phyloP scores from a whole-genome alignment of 1,139 yeast genomes.

The Yamadazyma atmosphaerica region DNA sequence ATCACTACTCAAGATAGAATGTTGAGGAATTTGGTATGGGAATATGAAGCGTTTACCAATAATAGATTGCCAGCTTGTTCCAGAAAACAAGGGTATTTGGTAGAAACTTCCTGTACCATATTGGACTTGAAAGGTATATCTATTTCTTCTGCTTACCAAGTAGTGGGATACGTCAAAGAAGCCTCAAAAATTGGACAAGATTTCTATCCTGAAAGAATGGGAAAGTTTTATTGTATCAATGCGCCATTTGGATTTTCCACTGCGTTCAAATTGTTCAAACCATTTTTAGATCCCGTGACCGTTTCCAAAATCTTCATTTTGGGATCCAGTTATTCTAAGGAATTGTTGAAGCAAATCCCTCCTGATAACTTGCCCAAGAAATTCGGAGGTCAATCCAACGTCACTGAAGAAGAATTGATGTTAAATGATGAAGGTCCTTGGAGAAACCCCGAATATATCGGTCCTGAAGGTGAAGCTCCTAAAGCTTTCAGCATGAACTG shows the following conservation, averaged over 20 bases:
- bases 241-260: conserved; percentile 98
- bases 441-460: conserved; percentile 85
- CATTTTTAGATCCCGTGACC: conserved; percentile 97
- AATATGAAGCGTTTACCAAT: conserved; percentile 84
- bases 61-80: conserved; percentile 94
- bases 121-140: conserved; percentile 95
- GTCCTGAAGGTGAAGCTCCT: conserved; percentile 87
- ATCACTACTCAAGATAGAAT: conserved; percentile 94
- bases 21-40: conserved; percentile 96
- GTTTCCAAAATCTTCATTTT: conserved; percentile 91
- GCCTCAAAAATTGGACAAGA: conserved; percentile 95
- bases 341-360: conserved; percentile 88
- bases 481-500: conserved; percentile 36
- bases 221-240: conserved; percentile 91
- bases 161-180: conserved; percentile 83
- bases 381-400: conserved; percentile 81
- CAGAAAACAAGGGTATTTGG: conserved; percentile 70
- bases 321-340: conserved; percentile 76
- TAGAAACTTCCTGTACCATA: conserved; percentile 96
- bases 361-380: conserved; percentile 86
- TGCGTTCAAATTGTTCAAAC: conserved; percentile 87
- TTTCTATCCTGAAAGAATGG: conserved; percentile 99
- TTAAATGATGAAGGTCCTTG: conserved; percentile 95
- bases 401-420: conserved; percentile 75
- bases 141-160: conserved; percentile 78